Evolutionary conservation across 2,329 filamentous ascomycete genomes (phyloP).

Genomic region (Akanthomyces muscarius): DNA sequence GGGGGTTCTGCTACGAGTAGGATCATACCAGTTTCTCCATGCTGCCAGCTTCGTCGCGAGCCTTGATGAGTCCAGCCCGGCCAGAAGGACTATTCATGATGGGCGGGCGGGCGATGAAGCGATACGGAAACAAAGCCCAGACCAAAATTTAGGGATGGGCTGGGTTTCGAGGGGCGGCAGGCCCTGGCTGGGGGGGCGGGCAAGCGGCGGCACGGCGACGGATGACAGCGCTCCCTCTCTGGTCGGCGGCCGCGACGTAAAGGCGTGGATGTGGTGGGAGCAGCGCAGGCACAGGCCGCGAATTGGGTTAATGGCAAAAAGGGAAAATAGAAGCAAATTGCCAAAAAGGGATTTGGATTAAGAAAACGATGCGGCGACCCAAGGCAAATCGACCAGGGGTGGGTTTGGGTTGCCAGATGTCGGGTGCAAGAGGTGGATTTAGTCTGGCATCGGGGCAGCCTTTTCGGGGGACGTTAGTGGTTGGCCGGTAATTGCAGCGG

Average conservation of each 20-base stretch:
- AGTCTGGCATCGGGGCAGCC: constrained; percentile 4
- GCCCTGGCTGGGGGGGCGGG: constrained; percentile 2
- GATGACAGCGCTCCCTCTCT: background rate
- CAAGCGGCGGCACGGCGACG: background rate
- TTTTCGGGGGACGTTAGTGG: background rate
- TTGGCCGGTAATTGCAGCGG: background rate
- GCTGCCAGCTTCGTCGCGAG: constrained; percentile 46
- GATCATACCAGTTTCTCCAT: constrained; percentile 58
- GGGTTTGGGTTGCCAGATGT: constrained; percentile 16
- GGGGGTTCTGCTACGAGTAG: constrained; percentile 10
- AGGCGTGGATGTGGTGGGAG: background rate
- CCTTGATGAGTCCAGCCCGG: constrained; percentile 55
- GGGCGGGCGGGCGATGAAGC: constrained; percentile 15
- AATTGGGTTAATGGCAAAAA: background rate
- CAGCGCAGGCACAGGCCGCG: background rate
- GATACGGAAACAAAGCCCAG: constrained; percentile 6
- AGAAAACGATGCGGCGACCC: constrained; percentile 11
- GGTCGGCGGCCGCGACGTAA: background rate
- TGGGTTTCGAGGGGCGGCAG: constrained; percentile 14
- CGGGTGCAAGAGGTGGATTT: constrained; percentile 7
- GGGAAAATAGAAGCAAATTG: background rate
- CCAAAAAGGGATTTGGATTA: constrained; percentile 2
- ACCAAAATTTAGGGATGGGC: constrained; percentile 2
- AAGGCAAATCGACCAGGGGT: constrained; percentile 14
- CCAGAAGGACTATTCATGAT: constrained; percentile 44